Evolutionary conservation across 148 eudicot genomes (phyloP).

Genomic region (Cornus florida): DNA sequence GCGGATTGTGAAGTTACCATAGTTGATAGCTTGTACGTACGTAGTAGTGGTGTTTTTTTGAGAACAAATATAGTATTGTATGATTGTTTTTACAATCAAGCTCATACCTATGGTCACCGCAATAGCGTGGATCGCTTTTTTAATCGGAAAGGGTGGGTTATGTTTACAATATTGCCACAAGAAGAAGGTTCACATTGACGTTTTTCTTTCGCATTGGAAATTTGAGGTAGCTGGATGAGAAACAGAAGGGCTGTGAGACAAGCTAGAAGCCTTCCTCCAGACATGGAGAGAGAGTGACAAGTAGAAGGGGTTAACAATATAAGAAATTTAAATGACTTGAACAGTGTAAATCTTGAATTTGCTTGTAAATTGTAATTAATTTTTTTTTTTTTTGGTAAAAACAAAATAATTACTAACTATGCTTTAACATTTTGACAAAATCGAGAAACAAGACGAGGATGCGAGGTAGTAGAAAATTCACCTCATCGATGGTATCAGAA

Average conservation of each 20-base stretch:
- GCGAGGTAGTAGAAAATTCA: too few relatives aligned
- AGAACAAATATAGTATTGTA: neutral
- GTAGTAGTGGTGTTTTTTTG: neutral
- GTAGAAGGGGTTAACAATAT: too few relatives aligned
- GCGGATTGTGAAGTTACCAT: neutral
- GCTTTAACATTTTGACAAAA: too few relatives aligned
- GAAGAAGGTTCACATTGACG: neutral
- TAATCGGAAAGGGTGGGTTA: conserved; percentile 2
- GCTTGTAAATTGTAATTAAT: too few relatives aligned
- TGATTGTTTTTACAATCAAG: neutral
- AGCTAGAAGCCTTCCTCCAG: neutral
- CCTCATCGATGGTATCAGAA: too few relatives aligned
- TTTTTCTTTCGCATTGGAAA: neutral
- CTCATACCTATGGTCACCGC: neutral
- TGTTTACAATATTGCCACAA: neutral
- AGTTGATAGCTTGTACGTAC: neutral
- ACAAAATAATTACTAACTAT: too few relatives aligned
- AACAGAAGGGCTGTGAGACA: neutral
- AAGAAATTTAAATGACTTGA: too few relatives aligned
- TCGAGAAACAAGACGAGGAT: too few relatives aligned
- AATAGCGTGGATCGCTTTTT: neutral
- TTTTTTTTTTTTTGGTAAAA: too few relatives aligned
- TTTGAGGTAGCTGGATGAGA: neutral
- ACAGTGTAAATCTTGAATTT: too few relatives aligned
- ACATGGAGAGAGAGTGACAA: too few relatives aligned